Percentiles rank a stretch among this genome's conserved stretches.
phyloP scores from a whole-genome alignment of 75 land plant species.

The Gnetum montanum region DNA sequence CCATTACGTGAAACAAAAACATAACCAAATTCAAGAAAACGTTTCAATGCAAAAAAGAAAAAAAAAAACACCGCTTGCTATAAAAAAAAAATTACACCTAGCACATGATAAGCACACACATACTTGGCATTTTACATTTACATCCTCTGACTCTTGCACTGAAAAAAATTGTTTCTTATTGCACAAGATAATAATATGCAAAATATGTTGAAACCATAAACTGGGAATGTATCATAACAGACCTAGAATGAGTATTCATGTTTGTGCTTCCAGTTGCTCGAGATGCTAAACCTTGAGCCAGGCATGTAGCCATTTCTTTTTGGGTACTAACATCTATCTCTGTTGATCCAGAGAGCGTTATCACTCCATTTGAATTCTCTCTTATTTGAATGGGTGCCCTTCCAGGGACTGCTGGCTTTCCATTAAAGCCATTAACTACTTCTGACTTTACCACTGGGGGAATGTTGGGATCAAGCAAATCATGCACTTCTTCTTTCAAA shows the following conservation, averaged over 20 bases:
- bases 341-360: constrained; percentile 87
- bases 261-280: constrained; percentile 99
- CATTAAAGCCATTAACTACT: constrained; percentile 37
- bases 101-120: too few species aligned
- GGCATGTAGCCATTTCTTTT: constrained; percentile 86
- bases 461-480: constrained; percentile 71
- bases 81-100: too few species aligned
- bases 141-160: too few species aligned
- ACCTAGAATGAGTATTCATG: constrained; percentile 98
- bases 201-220: too few species aligned
- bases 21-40: too few species aligned
- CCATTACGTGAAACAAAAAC: too few species aligned
- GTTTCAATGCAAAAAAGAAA: too few species aligned
- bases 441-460: constrained; percentile 42
- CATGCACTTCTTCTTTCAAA: constrained; percentile 92
- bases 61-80: too few species aligned
- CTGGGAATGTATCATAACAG: too few species aligned
- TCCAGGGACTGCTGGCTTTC: constrained; percentile 49
- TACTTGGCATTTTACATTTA: too few species aligned
- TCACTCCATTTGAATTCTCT: constrained; percentile 88
- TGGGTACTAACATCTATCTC: constrained; percentile 69
- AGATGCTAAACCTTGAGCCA: constrained; percentile 87
- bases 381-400: constrained; percentile 92
- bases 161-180: too few species aligned
- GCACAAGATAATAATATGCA: too few species aligned